Evolutionary conservation across 257 asterid species (phyloP), one percentile per base, ranked within the genome.

Genomic region (Solanum arcanum): DNA sequence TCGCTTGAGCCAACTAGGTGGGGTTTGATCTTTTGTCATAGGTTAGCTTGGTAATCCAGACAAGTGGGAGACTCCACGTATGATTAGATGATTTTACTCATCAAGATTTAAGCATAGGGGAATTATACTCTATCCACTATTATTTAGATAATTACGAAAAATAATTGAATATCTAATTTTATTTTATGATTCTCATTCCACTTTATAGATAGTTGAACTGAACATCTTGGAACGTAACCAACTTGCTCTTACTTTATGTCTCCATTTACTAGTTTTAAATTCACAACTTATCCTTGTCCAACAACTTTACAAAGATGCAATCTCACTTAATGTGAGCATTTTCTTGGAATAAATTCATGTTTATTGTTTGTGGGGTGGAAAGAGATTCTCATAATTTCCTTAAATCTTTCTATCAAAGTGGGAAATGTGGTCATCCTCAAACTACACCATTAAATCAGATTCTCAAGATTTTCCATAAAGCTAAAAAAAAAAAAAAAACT

Each of bases 391-490:
- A 27, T 87, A 75, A 59, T 39, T 37, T 47, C 72, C 29, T 86
- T 62, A 83, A 83, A 33, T 72, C 77, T 70, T 16, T 81, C 44
- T 81, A 83, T 90, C 37, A 62, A 41, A 86, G 91, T 87, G 88
- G 86, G 16, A 33, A 81, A 15, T 81, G 85, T 29, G 86, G 64
- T 87, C 88, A 83, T 68, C 87, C 86, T 88, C 88, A 74, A 88
- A 88, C 76, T 29, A 68, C 91, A 90, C 88, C 86, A 87, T 47
- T 49, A 59, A 27, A 75, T 41, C 69, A 72, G 91, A 88, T 88
- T 87, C 89, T 86, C 73, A 15, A 77, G 90, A 90, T 86, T 64
- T 88, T 47, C 70, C 83, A 52, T 69, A 56, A 39, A 75, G 89
- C 89, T 33, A 3, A 33, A 89, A 76, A 29, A 86, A 74, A 29